Base-by-base conservation (phyloP, 768 basidiomycete species). In the Termitomyces sp. region DNA sequence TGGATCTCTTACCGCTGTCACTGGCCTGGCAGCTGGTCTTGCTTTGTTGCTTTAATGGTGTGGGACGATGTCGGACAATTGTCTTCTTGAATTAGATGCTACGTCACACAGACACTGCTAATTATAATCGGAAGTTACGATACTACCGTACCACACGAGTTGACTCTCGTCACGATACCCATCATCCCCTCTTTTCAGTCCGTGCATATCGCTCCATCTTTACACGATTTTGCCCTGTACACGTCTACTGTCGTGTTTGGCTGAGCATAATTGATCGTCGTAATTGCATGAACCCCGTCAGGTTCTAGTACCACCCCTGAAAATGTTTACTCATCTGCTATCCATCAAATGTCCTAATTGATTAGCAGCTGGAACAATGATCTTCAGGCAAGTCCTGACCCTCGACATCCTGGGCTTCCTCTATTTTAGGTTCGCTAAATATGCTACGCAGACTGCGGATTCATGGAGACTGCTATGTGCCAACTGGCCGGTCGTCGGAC, bases 11-110 rank as follows among this genome's bases (percentile, higher is more conserved):
- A 53, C 60, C 32, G 46, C 54, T 20, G 47, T 61, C 28, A 59
- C 59, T 28, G 63, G 61, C 48, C 45, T 64, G 44, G 59, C 56
- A 38, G 65, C 63, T 52, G 62, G 63, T n/a, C 54, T 63, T 33
- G 58, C 59, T 33, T 44, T 54, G 22, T 35, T 65, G 38, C n/a
- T 62, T 30, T 66, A 47, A 57, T 56, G 28, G 40, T 28, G 18
- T 30, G 24, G 22, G 38, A 43, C 13, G 43, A 4, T 38, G 18
- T 45, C 11, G 49, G 54, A 47, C 20, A 48, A 47, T 14, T n/a
- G n/a, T n/a, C n/a, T 1, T 55, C 8, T 32, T 60, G 43, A 60
- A 43, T n/a, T 60, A 59, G 56, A 60, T 38, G 45, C 26, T 53
- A 51, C 9, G 50, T 45, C 51, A 62, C 52, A 41, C n/a, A 32